Percentiles rank a stretch among this genome's conserved stretches.
Evolutionary conservation across 768 basidiomycete species (phyloP).

Genomic region (Suillus fuscotomentosus): DNA sequence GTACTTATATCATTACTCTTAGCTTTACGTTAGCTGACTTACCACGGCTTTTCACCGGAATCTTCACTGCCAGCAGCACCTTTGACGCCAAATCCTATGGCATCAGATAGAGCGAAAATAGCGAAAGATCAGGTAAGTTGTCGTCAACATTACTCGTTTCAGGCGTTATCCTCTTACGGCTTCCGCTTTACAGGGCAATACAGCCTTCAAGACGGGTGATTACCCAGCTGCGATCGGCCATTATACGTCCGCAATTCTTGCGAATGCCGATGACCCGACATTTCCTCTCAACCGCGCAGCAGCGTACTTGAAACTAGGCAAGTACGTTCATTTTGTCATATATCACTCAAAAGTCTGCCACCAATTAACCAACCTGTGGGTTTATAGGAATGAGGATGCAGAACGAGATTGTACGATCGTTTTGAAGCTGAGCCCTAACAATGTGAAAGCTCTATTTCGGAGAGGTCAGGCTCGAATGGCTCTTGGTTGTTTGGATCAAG

Average conservation of each 20-base stretch:
- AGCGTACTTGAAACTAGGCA: constrained; percentile 91
- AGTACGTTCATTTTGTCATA: constrained; percentile 56
- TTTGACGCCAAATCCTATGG: constrained; percentile 18
- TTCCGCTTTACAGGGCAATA: constrained; percentile 64
- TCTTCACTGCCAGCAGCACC: background rate
- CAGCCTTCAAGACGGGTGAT: constrained; percentile 79
- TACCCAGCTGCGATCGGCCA: constrained; percentile 80
- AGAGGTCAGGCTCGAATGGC: constrained; percentile 70
- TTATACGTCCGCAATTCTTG: constrained; percentile 78
- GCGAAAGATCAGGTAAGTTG: constrained; percentile 32
- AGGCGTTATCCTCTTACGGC: background rate
- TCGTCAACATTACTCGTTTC: background rate
- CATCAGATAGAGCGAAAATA: constrained; percentile 32
- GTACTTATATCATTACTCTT: background rate
- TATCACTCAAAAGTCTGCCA: background rate
- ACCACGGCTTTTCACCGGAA: background rate
- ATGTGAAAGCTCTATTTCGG: constrained; percentile 80
- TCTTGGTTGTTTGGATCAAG: constrained; percentile 54
- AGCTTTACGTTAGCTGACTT: background rate
- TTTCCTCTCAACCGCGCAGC: constrained; percentile 87
- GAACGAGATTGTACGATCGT: constrained; percentile 77
- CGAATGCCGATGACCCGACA: constrained; percentile 69
- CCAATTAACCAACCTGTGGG: constrained; percentile 2
- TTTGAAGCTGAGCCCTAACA: constrained; percentile 51
- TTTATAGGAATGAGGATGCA: constrained; percentile 69